Evolutionary conservation across 495 filamentous ascomycete genomes (phyloP).

Genomic region (Xylaria acuta): DNA sequence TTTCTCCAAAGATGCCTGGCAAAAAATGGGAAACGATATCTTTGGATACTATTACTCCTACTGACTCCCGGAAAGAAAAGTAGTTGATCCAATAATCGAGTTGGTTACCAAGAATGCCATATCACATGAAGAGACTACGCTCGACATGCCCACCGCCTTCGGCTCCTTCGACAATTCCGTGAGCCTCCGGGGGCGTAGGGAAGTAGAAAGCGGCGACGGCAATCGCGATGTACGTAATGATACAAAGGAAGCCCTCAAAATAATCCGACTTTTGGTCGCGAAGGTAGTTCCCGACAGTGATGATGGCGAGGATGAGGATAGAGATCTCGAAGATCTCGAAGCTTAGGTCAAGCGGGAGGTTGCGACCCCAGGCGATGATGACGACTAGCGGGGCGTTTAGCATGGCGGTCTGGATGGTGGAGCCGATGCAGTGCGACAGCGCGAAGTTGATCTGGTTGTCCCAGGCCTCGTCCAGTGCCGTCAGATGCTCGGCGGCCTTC

Average conservation of each 20-base stretch:
- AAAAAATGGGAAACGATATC: background rate
- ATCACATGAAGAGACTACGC: conserved; percentile 19
- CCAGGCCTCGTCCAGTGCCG: conserved; percentile 89
- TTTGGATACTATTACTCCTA: background rate
- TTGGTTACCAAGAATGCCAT: background rate
- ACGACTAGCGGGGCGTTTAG: conserved; percentile 87
- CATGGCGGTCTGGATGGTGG: conserved; percentile 88
- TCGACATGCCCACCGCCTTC: conserved; percentile 11
- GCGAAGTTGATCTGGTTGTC: conserved; percentile 90
- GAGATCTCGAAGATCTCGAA: conserved; percentile 92
- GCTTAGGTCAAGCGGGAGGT: conserved; percentile 74
- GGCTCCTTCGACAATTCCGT: background rate
- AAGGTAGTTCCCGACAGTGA: conserved; percentile 84
- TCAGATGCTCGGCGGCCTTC: conserved; percentile 90
- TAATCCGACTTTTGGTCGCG: conserved; percentile 83
- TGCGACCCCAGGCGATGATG: conserved; percentile 83
- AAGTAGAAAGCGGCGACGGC: conserved; percentile 68
- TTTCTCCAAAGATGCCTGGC: background rate
- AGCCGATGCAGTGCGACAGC: conserved; percentile 84
- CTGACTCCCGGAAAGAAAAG: background rate
- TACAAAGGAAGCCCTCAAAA: conserved; percentile 77
- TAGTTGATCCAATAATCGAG: background rate
- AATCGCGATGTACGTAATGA: conserved; percentile 71
- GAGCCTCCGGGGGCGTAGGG: conserved; percentile 54
- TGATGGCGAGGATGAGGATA: conserved; percentile 81